These are phyloP conservation scores for Aspergillus cejpii DNA, from an alignment of 2,329 filamentous ascomycete species.

Conservation along the genomic window DNA sequence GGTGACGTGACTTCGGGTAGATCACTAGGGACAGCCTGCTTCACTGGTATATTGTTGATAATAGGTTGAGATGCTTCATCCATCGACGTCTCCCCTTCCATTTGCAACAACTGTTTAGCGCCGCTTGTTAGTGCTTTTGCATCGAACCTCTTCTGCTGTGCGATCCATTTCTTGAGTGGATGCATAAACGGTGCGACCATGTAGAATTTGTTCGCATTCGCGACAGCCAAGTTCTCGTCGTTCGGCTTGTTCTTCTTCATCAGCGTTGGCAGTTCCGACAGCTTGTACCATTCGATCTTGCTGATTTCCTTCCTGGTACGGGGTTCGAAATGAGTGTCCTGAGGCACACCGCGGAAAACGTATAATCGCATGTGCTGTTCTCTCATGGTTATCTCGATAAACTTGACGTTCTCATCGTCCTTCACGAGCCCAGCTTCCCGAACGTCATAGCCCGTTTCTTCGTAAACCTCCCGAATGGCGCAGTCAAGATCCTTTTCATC, in stretches of 20 bases:
- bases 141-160: constrained; percentile 72
- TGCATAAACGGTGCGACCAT: constrained; percentile 94
- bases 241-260: constrained; percentile 62
- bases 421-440: constrained; percentile 67
- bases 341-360: constrained; percentile 81
- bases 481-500: constrained; percentile 91
- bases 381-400: constrained; percentile 80
- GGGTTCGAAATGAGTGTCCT: constrained; percentile 81
- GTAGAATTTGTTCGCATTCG: constrained; percentile 83
- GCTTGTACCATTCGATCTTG: constrained; percentile 89
- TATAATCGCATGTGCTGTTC: constrained; percentile 91
- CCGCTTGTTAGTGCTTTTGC: constrained; percentile 41
- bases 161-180: constrained; percentile 82
- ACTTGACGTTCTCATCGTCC: constrained; percentile 65
- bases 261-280: constrained; percentile 79
- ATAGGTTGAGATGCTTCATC: constrained; percentile 45
- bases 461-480: constrained; percentile 87
- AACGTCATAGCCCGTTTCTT: constrained; percentile 90
- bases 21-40: constrained; percentile 31
- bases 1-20: constrained; percentile 36
- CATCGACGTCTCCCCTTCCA: constrained; percentile 50
- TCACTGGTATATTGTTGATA: constrained; percentile 17
- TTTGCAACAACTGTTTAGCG: constrained; percentile 39
- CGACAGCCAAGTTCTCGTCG: constrained; percentile 49
- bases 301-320: constrained; percentile 95